Conservation (phyloP, 495 filamentous ascomycete species). For the Podospora bellae-mahoneyi region DNA sequence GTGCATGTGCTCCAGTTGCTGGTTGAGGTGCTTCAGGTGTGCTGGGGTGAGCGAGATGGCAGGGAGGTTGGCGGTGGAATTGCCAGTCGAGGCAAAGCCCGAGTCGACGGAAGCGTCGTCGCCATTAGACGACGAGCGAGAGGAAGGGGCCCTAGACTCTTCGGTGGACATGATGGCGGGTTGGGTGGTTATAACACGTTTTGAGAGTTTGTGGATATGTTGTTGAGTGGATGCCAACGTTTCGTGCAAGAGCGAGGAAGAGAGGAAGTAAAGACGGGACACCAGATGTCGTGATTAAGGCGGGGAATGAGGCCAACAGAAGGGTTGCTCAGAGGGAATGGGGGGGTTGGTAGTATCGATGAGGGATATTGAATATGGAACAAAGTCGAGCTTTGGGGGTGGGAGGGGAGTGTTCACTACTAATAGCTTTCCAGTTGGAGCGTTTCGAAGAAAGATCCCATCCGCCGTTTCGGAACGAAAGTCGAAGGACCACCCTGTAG, state of each 20-base stretch:
- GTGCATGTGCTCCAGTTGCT: constrained; percentile 76
- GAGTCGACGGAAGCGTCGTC: constrained; percentile 62
- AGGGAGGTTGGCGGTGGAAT: constrained; percentile 45
- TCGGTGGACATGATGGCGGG: constrained; percentile 32
- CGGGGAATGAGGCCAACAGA: neutral
- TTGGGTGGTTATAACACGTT: neutral
- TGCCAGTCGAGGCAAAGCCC: constrained; percentile 77
- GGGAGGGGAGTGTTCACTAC: constrained; percentile 22
- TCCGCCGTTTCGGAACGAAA: neutral
- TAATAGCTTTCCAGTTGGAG: constrained; percentile 25
- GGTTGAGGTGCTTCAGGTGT: constrained; percentile 87
- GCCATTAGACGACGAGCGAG: constrained; percentile 35
- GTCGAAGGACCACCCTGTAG: constrained; percentile 9
- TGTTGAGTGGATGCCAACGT: neutral
- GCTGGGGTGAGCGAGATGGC: constrained; percentile 77
- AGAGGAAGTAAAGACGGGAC: neutral
- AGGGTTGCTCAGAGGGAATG: neutral
- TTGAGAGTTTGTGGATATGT: neutral
- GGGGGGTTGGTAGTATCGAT: constrained; percentile 12
- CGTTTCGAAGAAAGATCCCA: constrained; percentile 18
- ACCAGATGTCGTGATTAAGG: constrained; percentile 9
- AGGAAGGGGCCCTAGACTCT: constrained; percentile 27
- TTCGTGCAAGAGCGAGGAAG: neutral
- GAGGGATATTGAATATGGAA: constrained; percentile 19
- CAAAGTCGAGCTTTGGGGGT: constrained; percentile 8